These are phyloP conservation scores for Rhynchosporium agropyri DNA, from an alignment of 2,329 filamentous ascomycete species.

Conservation along the genomic window DNA sequence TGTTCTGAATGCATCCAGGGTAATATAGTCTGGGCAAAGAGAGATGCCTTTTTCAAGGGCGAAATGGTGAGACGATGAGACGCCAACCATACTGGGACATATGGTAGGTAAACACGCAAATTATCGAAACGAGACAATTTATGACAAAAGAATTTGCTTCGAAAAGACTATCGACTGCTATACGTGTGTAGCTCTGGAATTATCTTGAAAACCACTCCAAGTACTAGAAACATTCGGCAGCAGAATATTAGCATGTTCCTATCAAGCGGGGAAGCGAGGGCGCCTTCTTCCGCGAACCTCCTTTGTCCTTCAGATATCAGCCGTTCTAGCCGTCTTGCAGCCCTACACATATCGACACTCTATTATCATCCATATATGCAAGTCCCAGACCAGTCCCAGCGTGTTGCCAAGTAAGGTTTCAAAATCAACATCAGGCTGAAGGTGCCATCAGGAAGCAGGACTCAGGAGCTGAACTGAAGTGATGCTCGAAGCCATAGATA, in stretches of 20 bases:
- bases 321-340: constrained; percentile 1
- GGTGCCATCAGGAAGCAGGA: neutral
- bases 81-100: neutral
- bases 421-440: constrained; percentile 7
- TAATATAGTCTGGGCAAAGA: neutral
- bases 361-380: constrained; percentile 6
- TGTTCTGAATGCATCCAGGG: neutral
- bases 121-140: neutral
- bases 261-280: constrained; percentile 11
- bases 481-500: neutral
- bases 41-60: neutral
- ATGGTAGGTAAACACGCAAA: neutral
- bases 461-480: neutral
- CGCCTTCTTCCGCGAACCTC: neutral
- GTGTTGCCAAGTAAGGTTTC: constrained; percentile 23
- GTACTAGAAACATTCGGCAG: neutral
- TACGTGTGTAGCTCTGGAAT: no score
- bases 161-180: no score
- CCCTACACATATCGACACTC: neutral
- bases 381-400: neutral
- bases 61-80: neutral
- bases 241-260: neutral
- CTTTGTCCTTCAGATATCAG: constrained; percentile 10
- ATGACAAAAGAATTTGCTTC: no score
- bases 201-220: neutral